Evolutionary conservation across 441 rosid species (phyloP), one percentile per base, ranked within the genome.

Genomic region (Pelargonium citronellum): DNA sequence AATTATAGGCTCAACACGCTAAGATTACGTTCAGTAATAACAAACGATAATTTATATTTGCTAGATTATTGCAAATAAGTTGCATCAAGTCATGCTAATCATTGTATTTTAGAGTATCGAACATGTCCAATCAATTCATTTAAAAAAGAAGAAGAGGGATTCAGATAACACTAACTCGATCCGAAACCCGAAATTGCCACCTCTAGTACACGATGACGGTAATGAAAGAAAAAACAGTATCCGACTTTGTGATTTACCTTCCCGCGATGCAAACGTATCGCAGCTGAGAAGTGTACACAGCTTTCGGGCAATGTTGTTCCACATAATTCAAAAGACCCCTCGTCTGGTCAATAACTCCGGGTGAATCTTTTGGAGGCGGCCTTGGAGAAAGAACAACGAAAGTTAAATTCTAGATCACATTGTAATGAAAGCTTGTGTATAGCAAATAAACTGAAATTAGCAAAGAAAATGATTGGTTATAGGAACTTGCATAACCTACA

Each of bases 331-430:
- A 88, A 67, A 94, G 93, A 74, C 98, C 97, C 78, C 96, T 84
- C 69, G 98, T 91, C 84, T 91, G 98, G 80, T 94, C 97, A 67
- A 94, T 82, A 57, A 91, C 93, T 62, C 97, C 92, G 8, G 91
- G 64, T 39, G 80, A 60, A 17, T 89, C 98, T 81, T 81, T 91
- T 1, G 96, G 97, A 67, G 96, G 93, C 68, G 98, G 97, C 79
- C 98, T 94, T 47, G n/a, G 55, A 1, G 87, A 37, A 77, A 70
- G 49, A 5, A 24, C 13, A 55, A 20, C 53, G 55, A 57, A 4
- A 5, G 62, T 17, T n/a, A 20, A 15, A 12, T 47, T 65, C 69
- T 15, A 16, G 2, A 15, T 8, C 51, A 60, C 57, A 51, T 61
- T 41, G 43, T 24, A 20, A 53, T 67, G 1, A 11, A 65, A 44